These are phyloP conservation scores for Ophiostoma sp. DNA, from an alignment of 2,329 filamentous ascomycete genomes.

Conservation along the genomic window DNA sequence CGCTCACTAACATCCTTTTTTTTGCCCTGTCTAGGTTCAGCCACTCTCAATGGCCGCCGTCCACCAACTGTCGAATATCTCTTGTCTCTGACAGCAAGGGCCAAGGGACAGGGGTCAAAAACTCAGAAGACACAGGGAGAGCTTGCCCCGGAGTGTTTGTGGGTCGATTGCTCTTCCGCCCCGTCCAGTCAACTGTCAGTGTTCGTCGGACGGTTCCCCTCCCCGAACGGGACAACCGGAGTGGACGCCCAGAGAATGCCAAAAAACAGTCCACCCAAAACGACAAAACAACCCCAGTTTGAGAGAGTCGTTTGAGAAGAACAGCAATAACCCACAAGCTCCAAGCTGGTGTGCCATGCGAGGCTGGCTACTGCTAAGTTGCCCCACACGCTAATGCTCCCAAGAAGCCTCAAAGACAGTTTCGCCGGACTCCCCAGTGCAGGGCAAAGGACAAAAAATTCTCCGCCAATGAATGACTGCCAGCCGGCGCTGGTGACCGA, in stretches of 20 bases:
- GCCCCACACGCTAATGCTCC: constrained; percentile 26
- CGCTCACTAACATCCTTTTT: neutral
- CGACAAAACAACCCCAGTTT: neutral
- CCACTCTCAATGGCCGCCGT: neutral
- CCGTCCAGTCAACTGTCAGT: neutral
- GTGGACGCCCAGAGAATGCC: neutral
- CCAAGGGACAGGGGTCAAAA: neutral
- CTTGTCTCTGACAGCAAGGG: neutral
- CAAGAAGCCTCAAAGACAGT: neutral
- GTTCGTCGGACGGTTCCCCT: neutral
- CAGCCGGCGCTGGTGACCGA: neutral
- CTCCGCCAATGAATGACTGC: constrained; percentile 28
- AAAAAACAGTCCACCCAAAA: neutral
- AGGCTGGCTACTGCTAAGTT: constrained; percentile 16
- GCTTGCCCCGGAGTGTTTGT: neutral
- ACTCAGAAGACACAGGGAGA: neutral
- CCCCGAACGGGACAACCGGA: constrained; percentile 7
- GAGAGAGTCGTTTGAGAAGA: neutral
- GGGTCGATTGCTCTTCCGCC: neutral
- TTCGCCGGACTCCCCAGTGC: neutral
- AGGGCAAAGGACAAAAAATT: constrained; percentile 27
- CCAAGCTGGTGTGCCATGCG: constrained; percentile 1
- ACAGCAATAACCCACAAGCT: neutral
- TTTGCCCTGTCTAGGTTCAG: neutral
- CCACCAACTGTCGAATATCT: neutral